Evolutionary conservation across 2,329 filamentous ascomycete genomes (phyloP).

Genomic region (Fusarium irregulare): DNA sequence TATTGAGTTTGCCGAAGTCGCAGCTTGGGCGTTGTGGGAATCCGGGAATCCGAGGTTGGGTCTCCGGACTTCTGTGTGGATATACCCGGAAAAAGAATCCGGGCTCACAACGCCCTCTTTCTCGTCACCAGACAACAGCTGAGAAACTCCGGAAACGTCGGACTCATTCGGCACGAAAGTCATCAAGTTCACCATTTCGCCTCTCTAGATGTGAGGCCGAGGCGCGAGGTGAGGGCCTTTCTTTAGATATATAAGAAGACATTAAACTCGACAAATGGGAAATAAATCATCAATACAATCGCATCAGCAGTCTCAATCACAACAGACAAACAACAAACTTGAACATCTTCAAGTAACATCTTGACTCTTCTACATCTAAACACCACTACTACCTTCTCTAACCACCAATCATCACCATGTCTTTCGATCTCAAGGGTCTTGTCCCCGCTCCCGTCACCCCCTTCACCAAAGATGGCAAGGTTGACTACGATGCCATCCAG

Average conservation of each 20-base stretch:
- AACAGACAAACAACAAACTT: not conserved
- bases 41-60: not conserved
- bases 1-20: not conserved
- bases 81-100: not conserved
- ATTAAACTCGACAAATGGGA: not conserved
- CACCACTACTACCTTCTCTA: not conserved
- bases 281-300: conserved; percentile 10
- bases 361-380: not conserved
- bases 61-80: not conserved
- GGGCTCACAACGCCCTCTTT: fast-evolving
- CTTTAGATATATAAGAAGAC: conserved; percentile 21
- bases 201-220: conserved; percentile 7
- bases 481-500: conserved; percentile 65
- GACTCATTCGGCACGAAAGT: conserved; percentile 8
- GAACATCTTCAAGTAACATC: not conserved
- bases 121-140: fast-evolving
- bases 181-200: not conserved
- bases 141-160: conserved; percentile 1
- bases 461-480: conserved; percentile 59
- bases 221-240: not conserved
- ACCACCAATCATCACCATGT: conserved; percentile 39
- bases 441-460: conserved; percentile 64
- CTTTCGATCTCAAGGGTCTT: conserved; percentile 61
- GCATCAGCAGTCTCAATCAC: not conserved
- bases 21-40: not conserved